Evolutionary conservation across 2,329 filamentous ascomycete genomes (phyloP).

Genomic region (Stemphylium vesicarium): DNA sequence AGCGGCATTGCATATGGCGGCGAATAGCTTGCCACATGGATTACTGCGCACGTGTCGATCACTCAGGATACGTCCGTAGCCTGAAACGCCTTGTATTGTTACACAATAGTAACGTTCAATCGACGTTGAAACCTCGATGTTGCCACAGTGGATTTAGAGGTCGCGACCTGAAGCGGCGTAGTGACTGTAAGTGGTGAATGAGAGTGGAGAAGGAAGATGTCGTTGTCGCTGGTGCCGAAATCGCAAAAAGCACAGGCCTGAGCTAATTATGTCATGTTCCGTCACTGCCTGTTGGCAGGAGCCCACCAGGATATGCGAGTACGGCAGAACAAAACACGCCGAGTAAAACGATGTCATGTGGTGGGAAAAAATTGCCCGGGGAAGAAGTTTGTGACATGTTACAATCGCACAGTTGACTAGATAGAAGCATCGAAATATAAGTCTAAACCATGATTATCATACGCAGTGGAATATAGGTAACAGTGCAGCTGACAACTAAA

Average conservation of each 20-base stretch:
- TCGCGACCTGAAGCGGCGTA: too few relatives aligned
- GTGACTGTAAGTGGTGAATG: not conserved
- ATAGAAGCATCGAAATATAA: conserved; percentile 3
- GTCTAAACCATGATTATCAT: conserved; percentile 29
- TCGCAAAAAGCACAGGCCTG: not conserved
- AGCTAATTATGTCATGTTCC: conserved; percentile 2
- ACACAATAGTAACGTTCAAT: not conserved
- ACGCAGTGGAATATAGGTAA: conserved; percentile 43
- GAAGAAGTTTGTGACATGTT: not conserved
- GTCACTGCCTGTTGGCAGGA: not conserved
- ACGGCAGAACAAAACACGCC: not conserved
- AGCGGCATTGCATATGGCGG: not conserved
- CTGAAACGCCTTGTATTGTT: not conserved
- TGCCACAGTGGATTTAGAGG: not conserved
- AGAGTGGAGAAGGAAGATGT: not conserved
- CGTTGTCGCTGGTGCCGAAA: not conserved
- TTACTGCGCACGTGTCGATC: not conserved
- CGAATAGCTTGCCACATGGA: not conserved
- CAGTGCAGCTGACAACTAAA: conserved; percentile 27
- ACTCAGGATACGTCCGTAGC: not conserved
- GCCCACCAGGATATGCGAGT: not conserved
- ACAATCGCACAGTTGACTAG: not conserved
- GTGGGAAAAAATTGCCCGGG: too few relatives aligned
- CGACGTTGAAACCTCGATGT: not conserved
- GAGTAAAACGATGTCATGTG: not conserved